Percentiles rank a stretch among this genome's conserved stretches.
Conservation (phyloP, 257 asterid species). For the Solanum chiquidenum region DNA sequence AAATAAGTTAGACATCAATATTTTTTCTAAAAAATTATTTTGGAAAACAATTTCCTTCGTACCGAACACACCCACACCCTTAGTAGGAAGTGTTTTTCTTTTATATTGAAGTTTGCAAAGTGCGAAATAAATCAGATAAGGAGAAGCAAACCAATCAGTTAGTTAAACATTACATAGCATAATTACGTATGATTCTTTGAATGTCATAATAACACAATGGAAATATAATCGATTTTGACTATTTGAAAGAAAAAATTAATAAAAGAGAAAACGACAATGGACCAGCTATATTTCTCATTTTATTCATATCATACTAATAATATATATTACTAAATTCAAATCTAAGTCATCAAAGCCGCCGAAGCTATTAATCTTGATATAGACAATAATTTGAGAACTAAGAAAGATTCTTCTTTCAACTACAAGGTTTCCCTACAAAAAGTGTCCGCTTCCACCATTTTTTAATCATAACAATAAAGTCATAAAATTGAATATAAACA, state of each 20-base stretch:
- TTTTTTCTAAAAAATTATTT: no score
- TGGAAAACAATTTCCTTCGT: no score
- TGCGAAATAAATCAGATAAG: rapidly evolving
- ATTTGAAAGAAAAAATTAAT: not conserved
- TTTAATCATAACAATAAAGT: not conserved
- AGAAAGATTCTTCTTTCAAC: not conserved
- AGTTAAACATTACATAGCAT: not conserved
- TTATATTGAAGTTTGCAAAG: not conserved
- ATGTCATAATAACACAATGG: not conserved
- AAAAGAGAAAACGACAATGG: not conserved
- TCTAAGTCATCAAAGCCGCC: not conserved
- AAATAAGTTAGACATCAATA: no score
- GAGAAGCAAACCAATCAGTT: not conserved
- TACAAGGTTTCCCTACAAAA: not conserved
- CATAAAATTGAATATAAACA: not conserved
- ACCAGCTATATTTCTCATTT: not conserved
- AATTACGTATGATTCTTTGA: not conserved
- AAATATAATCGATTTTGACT: not conserved
- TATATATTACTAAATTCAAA: not conserved
- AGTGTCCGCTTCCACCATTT: not conserved
- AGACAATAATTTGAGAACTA: no score
- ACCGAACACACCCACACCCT: no score
- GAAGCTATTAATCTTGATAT: not conserved
- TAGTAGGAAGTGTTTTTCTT: not conserved
- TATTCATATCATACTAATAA: not conserved